Conservation (phyloP, 176 grass and related monocot species). For the Oryza punctata region DNA sequence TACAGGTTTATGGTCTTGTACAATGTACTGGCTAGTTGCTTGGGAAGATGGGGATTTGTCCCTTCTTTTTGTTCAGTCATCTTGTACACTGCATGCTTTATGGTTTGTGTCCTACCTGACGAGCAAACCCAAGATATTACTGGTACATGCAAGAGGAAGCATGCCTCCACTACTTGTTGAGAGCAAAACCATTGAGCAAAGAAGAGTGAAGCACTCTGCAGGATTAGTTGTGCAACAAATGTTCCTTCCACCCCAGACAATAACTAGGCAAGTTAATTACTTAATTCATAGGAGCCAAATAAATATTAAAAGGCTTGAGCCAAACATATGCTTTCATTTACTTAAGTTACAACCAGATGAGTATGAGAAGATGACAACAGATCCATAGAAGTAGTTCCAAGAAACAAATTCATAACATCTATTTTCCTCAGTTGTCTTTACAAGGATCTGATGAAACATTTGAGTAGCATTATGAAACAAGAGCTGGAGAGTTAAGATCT, state of each 20-base stretch:
- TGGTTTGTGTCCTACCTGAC: neutral
- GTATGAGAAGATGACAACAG: neutral
- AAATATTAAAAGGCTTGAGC: neutral
- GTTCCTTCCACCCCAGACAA: neutral
- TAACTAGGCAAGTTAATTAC: too few relatives aligned
- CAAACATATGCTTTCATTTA: neutral
- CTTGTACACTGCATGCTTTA: neutral
- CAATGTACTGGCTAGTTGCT: neutral
- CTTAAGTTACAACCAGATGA: neutral
- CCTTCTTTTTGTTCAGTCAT: neutral
- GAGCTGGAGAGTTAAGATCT: neutral
- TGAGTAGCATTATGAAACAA: neutral
- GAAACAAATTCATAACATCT: neutral
- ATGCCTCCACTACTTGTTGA: neutral
- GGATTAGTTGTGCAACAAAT: neutral
- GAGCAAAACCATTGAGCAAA: neutral
- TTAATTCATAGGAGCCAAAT: neutral
- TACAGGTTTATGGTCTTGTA: slow-evolving; percentile 16
- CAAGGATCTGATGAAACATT: neutral
- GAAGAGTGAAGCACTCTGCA: neutral
- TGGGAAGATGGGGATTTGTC: neutral
- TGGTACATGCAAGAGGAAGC: neutral
- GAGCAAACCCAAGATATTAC: neutral
- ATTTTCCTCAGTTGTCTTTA: neutral
- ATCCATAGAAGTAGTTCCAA: slow-evolving; percentile 4